These are phyloP conservation scores for Rhizopogon sp. DNA, from an alignment of 768 basidiomycete species.

Conservation along the genomic window DNA sequence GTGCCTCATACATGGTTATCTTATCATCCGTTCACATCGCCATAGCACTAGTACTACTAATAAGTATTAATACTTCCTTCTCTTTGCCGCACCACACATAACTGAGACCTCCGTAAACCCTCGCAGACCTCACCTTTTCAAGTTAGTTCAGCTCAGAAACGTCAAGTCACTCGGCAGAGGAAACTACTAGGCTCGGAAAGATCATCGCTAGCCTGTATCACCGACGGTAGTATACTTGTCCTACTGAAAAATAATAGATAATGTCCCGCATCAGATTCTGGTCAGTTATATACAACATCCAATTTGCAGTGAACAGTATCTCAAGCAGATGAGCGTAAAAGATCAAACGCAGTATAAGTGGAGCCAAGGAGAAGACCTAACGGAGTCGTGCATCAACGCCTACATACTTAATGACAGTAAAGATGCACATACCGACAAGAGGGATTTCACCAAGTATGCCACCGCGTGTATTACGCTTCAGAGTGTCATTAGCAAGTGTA, in stretches of 20 bases:
- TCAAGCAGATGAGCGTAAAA: conserved; percentile 7
- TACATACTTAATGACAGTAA: not conserved
- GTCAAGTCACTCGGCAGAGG: too few relatives aligned
- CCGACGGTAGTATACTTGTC: too few relatives aligned
- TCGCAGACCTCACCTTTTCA: too few relatives aligned
- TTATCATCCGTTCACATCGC: not conserved
- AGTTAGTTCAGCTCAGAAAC: too few relatives aligned
- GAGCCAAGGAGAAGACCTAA: conserved; percentile 13
- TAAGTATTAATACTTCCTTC: too few relatives aligned
- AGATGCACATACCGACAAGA: conserved; percentile 9
- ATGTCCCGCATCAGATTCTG: not conserved
- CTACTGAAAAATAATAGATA: not conserved
- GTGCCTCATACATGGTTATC: not conserved
- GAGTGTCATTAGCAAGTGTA: not conserved
- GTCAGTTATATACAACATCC: not conserved
- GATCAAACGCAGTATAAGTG: conserved; percentile 10
- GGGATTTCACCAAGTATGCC: conserved; percentile 9
- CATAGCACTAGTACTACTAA: too few relatives aligned
- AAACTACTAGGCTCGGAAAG: too few relatives aligned
- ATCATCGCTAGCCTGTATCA: too few relatives aligned
- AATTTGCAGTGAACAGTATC: not conserved
- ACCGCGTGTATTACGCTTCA: conserved; percentile 11
- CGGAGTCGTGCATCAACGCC: not conserved
- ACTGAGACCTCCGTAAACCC: too few relatives aligned
- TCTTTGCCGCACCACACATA: too few relatives aligned